phyloP scores from a whole-genome alignment of 805 yeast genomes.

The Blastobotrys robertii region DNA sequence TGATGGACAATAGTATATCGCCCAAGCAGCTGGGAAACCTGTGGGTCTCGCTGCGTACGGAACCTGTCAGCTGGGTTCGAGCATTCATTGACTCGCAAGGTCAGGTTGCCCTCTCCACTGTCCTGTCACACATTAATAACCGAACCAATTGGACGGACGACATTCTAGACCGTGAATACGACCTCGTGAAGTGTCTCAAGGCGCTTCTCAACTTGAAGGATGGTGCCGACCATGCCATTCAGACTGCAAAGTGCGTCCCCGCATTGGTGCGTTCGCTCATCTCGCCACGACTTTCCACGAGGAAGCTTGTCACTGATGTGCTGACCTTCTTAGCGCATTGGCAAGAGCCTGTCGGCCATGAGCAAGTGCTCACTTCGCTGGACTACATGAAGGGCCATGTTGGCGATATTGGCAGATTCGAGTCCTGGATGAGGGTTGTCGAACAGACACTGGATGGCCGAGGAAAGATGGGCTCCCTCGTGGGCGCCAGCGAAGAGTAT shows the following conservation, averaged over 20 bases:
- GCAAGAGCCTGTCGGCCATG: constrained; percentile 39
- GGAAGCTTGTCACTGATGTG: constrained; percentile 74
- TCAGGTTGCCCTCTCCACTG: constrained; percentile 61
- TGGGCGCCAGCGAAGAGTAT: constrained; percentile 83
- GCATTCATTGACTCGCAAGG: constrained; percentile 75
- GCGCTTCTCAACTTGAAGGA: constrained; percentile 56
- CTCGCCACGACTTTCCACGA: constrained; percentile 65
- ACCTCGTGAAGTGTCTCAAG: constrained; percentile 67
- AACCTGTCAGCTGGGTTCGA: constrained; percentile 74
- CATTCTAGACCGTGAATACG: constrained; percentile 59
- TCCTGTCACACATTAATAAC: constrained; percentile 45
- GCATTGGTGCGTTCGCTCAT: constrained; percentile 64
- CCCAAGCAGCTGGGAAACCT: constrained; percentile 66
- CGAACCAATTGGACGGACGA: constrained; percentile 29
- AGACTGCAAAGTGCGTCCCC: constrained; percentile 37
- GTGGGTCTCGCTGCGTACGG: constrained; percentile 89
- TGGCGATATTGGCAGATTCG: constrained; percentile 36
- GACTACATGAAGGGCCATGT: constrained; percentile 35
- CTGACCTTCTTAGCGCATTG: constrained; percentile 46
- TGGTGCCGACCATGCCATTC: constrained; percentile 48
- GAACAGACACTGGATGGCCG: constrained; percentile 68
- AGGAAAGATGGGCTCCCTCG: constrained; percentile 83
- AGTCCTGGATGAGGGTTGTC: constrained; percentile 61
- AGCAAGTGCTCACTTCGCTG: constrained; percentile 45
- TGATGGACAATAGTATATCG: constrained; percentile 61